Evolutionary conservation across 2,329 filamentous ascomycete species (phyloP), one percentile per base, ranked within the genome.

Genomic region (Leptosphaerulina australis): DNA sequence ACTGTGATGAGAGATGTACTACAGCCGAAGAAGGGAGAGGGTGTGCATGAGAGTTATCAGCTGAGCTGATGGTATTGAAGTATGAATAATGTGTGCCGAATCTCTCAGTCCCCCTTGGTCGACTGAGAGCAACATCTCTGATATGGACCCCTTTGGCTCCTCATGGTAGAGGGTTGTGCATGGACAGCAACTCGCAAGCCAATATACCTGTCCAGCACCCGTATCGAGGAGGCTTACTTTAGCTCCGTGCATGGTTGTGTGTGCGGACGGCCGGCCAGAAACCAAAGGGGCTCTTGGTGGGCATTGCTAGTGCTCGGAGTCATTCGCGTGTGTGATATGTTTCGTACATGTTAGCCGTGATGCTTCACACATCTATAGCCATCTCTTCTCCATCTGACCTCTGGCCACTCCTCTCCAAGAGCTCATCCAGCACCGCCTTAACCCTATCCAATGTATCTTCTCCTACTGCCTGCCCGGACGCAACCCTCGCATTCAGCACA

Each of bases 401-500:
- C n/a, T 45, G 52, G 12, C 53, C 59, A 17, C 40, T 60, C 26
- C 56, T 51, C 48, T 57, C 60, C 36, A 52, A 54, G 40, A 72
- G 52, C 26, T 59, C 60, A 35, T 76, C 79, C 30, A 88, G 67
- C 55, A 88, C 79, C 35, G 73, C 74, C 60, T 78, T 82, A 30
- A 83, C 81, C 58, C 82, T 81, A 25, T 78, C 80, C 84, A 93
- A 88, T 34, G 96, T 76, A 74, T 97, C 90, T 2, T 83, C 83
- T 67, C 95, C 91, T 80, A 93, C 94, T 56, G 90, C 88, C 63
- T 86, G 83, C 48, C 90, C 90, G 56, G 87, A 87, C 56, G 89
- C 88, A 54, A 89, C 90, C 49, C 90, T 83, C 64, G 90, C 92
- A 69, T 97, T 97, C 63, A 97, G 74, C 84, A 89, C 93, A 24